Evolutionary conservation across 805 yeast species (phyloP).

Genomic region (Nakazawaea pomicola): DNA sequence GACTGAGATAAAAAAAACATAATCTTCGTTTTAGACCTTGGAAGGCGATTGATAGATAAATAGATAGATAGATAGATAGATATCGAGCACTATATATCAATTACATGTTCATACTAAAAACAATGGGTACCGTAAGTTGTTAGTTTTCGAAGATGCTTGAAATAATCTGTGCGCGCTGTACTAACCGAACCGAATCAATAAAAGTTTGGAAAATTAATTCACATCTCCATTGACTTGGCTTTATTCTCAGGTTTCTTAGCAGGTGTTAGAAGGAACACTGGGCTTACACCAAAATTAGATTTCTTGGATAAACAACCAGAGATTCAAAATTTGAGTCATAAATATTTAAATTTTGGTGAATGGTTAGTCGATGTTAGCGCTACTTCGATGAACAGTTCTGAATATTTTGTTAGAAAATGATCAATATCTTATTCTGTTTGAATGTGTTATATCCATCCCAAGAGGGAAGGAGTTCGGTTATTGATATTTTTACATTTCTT

Average conservation of each 20-base stretch:
- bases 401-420: conserved; percentile 62
- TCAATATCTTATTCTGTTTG: neutral
- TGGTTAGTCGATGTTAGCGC: conserved; percentile 68
- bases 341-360: conserved; percentile 85
- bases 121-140: conserved; percentile 6
- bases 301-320: conserved; percentile 39
- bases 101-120: too few species aligned
- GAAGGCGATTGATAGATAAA: too few species aligned
- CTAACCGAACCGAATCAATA: neutral
- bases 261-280: conserved; percentile 69
- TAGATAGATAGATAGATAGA: too few species aligned
- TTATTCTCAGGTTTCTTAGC: conserved; percentile 64
- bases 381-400: conserved; percentile 64
- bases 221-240: conserved; percentile 53
- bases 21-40: too few species aligned
- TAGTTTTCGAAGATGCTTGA: too few species aligned
- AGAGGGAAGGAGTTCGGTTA: too few species aligned
- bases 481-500: too few species aligned
- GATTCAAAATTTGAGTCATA: conserved; percentile 46
- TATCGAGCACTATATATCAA: too few species aligned
- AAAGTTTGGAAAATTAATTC: conserved; percentile 50
- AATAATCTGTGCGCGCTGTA: too few species aligned
- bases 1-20: too few species aligned
- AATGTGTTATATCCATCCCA: too few species aligned
- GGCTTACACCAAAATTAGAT: conserved; percentile 55